A percentile compares a stretch with the other conserved stretches of the same genome.
phyloP scores from a whole-genome alignment of 768 basidiomycete genomes.

The Naganishia randhawae region DNA sequence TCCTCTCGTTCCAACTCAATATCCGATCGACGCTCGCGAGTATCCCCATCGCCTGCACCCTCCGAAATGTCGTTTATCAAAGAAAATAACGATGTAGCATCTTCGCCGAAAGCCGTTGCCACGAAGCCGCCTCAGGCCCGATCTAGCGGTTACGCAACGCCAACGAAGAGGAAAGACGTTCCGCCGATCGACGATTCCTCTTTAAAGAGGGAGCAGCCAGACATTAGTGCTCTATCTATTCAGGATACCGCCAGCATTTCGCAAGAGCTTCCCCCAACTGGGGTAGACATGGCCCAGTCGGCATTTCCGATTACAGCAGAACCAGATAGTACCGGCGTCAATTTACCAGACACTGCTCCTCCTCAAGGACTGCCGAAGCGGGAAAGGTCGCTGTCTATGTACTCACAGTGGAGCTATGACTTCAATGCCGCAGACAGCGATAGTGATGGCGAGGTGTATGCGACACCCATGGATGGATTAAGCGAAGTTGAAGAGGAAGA shows the following conservation, averaged over 20 bases:
- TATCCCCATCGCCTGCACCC: constrained; percentile 13
- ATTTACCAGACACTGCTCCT: background rate
- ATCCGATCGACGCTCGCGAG: constrained; percentile 1
- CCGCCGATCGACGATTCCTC: background rate
- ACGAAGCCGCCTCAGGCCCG: constrained; percentile 8
- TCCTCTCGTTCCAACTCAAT: background rate
- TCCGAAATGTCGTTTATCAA: constrained; percentile 2
- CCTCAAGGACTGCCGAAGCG: constrained; percentile 2
- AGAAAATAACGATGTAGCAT: background rate
- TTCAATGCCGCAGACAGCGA: constrained; percentile 40
- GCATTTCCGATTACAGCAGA: background rate
- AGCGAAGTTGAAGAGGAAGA: constrained; percentile 49
- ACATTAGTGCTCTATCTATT: background rate
- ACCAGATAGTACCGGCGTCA: background rate
- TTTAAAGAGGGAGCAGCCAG: too few relatives aligned
- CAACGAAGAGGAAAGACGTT: constrained; percentile 1
- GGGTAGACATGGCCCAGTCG: background rate
- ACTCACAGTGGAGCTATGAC: constrained; percentile 45
- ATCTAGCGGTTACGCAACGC: constrained; percentile 11
- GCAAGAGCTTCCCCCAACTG: background rate
- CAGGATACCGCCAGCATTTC: background rate
- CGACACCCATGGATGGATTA: constrained; percentile 47
- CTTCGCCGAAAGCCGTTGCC: background rate
- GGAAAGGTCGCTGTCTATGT: constrained; percentile 36
- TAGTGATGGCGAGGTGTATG: constrained; percentile 39